Evolutionary conservation across 768 basidiomycete species (phyloP), one percentile per base, ranked within the genome.

Genomic region (Phanerochaete carnosa): DNA sequence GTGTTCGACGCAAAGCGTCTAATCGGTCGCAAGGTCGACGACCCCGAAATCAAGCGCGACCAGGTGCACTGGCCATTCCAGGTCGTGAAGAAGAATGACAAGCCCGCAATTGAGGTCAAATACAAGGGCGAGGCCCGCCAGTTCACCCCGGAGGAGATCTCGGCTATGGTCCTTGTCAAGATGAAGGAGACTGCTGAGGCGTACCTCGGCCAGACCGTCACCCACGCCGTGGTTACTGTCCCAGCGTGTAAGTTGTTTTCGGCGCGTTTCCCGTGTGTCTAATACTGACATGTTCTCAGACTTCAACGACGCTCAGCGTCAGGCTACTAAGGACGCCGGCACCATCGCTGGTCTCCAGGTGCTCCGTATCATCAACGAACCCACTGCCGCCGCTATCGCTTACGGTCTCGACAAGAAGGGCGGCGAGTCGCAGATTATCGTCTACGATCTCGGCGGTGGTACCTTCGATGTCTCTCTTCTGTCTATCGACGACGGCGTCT

Each of bases 161-260:
- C 88, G 45, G 95, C 96, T 60, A 98, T 98, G 96, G 83, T 98
- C 68, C 80, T 98, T 58, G 79, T 75, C 62, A 98, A 98, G 83
- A 98, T 98, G 96, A 98, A 97, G 84, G 96, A 98, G 81, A 98
- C 94, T 28, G 96, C 96, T 59, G 96, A 98, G 82, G 91, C 95
- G 19, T 98, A 96, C 78, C 90, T 98, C 61, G 95, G 95, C 69
- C 85, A 94, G 70, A 90, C 92, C 75, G 95, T 98, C 73, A 94
- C 94, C 62, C 93, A 98, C 75, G 95, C 96, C 61, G 95, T 98
- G 53, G 93, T 98, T 73, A 98, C 96, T 52, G 96, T 98, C 73
- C 96, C 96, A 50, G 95, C 95, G 58, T 97, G 89, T 90, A 62
- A 64, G 88, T 76, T 0, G n/a, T 13, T 2, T 4, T 29, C 37